phyloP scores from a whole-genome alignment of 306 rosid genomes.

The Corylus heterophylla region DNA sequence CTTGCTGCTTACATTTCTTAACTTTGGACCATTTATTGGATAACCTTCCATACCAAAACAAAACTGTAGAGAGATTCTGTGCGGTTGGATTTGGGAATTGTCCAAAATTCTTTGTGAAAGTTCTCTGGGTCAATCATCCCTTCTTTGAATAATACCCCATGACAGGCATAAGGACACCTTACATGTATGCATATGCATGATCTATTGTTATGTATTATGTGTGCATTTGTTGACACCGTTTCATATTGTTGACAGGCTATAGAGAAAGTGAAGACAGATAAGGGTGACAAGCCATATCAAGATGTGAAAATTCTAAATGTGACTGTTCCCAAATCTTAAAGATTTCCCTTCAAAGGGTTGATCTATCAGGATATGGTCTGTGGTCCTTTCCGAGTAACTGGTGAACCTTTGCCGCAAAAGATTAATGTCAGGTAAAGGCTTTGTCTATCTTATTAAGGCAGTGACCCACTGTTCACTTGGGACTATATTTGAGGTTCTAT shows the following conservation, averaged over 20 bases:
- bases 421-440: slow-evolving; percentile 21
- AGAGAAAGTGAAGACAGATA: slow-evolving; percentile 95
- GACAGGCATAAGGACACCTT: background rate
- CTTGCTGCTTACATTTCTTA: background rate
- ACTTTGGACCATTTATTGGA: background rate
- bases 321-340: slow-evolving; percentile 88
- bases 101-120: background rate
- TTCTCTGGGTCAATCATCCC: background rate
- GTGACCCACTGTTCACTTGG: background rate
- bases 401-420: slow-evolving; percentile 2
- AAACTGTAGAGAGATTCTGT: background rate
- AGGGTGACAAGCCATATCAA: slow-evolving; percentile 78
- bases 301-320: slow-evolving; percentile 94
- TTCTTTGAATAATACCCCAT: background rate
- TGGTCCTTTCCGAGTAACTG: background rate
- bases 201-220: background rate
- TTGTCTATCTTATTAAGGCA: background rate
- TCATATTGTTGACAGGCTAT: slow-evolving; percentile 56
- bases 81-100: background rate
- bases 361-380: background rate
- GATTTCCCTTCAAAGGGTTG: background rate
- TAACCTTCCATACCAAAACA: background rate
- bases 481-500: background rate
- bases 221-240: slow-evolving; percentile 9
- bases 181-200: background rate